Percentiles rank a stretch among this genome's conserved stretches.
These are phyloP conservation scores for Scedosporium dehoogii DNA, from an alignment of 2,329 filamentous ascomycete species.

Conservation along the genomic window DNA sequence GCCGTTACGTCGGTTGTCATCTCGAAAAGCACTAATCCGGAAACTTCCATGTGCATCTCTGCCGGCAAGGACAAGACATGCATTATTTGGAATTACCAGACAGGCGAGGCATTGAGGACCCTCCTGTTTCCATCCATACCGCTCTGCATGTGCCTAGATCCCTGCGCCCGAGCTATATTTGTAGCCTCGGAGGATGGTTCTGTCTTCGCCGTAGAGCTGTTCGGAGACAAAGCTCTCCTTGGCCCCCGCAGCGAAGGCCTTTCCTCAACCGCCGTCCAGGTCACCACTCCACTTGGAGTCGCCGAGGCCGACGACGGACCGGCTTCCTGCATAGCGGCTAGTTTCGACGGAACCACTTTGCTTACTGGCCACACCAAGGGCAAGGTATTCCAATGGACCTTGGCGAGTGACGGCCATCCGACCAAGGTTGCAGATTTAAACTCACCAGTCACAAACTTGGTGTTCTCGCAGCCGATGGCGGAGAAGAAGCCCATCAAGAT, in stretches of 20 bases:
- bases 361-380: slow-evolving; percentile 75
- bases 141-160: slow-evolving; percentile 65
- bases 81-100: slow-evolving; percentile 86
- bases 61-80: slow-evolving; percentile 79
- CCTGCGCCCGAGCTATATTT: slow-evolving; percentile 74
- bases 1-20: slow-evolving; percentile 56
- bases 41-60: slow-evolving; percentile 75
- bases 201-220: slow-evolving; percentile 70
- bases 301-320: slow-evolving; percentile 55
- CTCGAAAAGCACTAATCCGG: slow-evolving; percentile 56
- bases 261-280: slow-evolving; percentile 47
- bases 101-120: slow-evolving; percentile 66
- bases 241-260: slow-evolving; percentile 39
- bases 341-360: slow-evolving; percentile 71
- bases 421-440: slow-evolving; percentile 63
- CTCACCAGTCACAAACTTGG: slow-evolving; percentile 71
- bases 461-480: slow-evolving; percentile 56
- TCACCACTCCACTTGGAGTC: slow-evolving; percentile 42
- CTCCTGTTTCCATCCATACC: slow-evolving; percentile 69
- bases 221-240: slow-evolving; percentile 45
- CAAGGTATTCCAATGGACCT: slow-evolving; percentile 71
- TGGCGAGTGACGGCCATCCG: slow-evolving; percentile 58
- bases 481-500: slow-evolving; percentile 33
- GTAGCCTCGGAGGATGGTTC: slow-evolving; percentile 72
- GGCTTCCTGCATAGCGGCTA: slow-evolving; percentile 59